Percentiles rank a stretch among this genome's conserved stretches.
Conservation (phyloP, 495 filamentous ascomycete species). For the Astrothelium subdiscretum region DNA sequence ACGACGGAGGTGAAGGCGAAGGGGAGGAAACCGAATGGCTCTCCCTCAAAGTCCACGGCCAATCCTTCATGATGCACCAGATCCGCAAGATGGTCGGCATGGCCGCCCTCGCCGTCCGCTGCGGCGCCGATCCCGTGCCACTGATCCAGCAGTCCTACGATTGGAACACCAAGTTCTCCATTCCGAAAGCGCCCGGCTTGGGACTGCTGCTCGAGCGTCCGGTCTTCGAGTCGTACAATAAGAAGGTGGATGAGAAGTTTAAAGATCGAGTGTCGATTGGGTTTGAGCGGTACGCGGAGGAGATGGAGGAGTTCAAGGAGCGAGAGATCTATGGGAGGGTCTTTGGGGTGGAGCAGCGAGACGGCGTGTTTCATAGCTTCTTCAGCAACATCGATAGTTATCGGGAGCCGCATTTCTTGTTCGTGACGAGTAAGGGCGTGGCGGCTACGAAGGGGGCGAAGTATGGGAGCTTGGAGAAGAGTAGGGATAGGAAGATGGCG, state of each 20-base stretch:
- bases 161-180: slow-evolving; percentile 53
- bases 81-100: slow-evolving; percentile 98
- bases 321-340: slow-evolving; percentile 85
- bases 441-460: slow-evolving; percentile 11
- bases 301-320: slow-evolving; percentile 84
- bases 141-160: slow-evolving; percentile 55
- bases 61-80: slow-evolving; percentile 99
- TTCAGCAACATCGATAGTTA: slow-evolving; percentile 79
- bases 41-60: slow-evolving; percentile 87
- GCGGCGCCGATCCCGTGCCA: slow-evolving; percentile 53
- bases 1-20: slow-evolving; percentile 4
- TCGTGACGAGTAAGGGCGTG: slow-evolving; percentile 41
- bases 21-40: slow-evolving; percentile 79
- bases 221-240: slow-evolving; percentile 79
- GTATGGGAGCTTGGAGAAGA: neutral
- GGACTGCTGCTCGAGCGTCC: slow-evolving; percentile 82
- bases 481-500: neutral
- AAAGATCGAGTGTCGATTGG: slow-evolving; percentile 50
- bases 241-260: slow-evolving; percentile 39
- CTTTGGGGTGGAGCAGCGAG: slow-evolving; percentile 75
- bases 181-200: slow-evolving; percentile 85
- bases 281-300: slow-evolving; percentile 61
- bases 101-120: slow-evolving; percentile 71
- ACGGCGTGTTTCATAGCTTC: slow-evolving; percentile 45
- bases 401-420: slow-evolving; percentile 60